phyloP scores from a whole-genome alignment of 768 basidiomycete genomes.

The Kwoniella sp. region DNA sequence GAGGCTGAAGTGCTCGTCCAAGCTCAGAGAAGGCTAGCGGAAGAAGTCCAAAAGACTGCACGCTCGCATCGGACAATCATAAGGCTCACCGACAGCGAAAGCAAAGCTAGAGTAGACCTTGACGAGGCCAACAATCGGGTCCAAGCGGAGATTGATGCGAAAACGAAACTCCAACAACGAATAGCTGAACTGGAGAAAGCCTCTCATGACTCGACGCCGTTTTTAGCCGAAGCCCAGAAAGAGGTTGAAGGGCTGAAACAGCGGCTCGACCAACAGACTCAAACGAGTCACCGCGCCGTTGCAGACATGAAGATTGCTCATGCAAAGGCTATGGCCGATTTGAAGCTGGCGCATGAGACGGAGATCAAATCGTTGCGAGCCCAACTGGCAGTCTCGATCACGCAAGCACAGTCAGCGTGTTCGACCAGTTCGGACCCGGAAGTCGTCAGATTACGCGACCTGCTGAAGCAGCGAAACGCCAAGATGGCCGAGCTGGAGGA shows the following conservation, averaged over 20 bases:
- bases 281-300: neutral
- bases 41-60: neutral
- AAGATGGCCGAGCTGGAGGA: slow-evolving; percentile 64
- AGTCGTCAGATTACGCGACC: slow-evolving; percentile 65
- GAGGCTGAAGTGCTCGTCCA: neutral
- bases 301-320: neutral
- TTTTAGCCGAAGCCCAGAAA: neutral
- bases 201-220: neutral
- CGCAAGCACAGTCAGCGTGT: slow-evolving; percentile 2
- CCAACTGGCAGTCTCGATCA: neutral
- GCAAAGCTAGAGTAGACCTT: slow-evolving; percentile 2
- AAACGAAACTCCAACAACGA: neutral
- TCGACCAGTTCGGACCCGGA: slow-evolving; percentile 58
- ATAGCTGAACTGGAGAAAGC: neutral
- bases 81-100: slow-evolving; percentile 16
- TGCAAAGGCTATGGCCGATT: neutral
- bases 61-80: neutral
- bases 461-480: slow-evolving; percentile 63
- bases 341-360: neutral
- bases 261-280: neutral
- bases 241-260: neutral
- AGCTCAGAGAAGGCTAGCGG: neutral
- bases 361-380: neutral
- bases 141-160: neutral
- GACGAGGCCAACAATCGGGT: neutral